Conservation (phyloP, 2,329 filamentous ascomycete species). For the Botryotinia convoluta region DNA sequence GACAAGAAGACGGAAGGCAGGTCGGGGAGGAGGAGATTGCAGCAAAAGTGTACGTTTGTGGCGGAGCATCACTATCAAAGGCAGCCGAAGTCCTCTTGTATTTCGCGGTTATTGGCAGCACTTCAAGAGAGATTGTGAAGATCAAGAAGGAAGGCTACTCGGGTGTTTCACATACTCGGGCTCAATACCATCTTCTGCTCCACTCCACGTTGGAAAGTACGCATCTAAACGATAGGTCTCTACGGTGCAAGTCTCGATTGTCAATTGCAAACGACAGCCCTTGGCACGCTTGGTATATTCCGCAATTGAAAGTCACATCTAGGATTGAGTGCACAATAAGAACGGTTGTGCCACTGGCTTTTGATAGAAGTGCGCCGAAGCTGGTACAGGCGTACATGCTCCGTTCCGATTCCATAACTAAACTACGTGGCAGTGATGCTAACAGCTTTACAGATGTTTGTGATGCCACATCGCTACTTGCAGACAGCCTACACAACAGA, state of each 20-base stretch:
- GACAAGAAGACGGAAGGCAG: background rate
- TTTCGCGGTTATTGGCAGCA: too few species aligned
- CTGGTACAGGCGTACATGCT: background rate
- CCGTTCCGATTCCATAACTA: background rate
- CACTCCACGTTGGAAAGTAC: background rate
- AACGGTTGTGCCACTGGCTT: background rate
- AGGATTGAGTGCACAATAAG: background rate
- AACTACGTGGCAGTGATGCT: background rate
- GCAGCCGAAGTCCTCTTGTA: background rate
- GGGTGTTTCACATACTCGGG: too few species aligned
- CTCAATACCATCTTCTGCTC: background rate
- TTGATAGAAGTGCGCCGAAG: too few species aligned
- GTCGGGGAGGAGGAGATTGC: too few species aligned
- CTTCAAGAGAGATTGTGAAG: accelerated
- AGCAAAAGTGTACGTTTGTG: background rate
- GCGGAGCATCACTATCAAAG: background rate
- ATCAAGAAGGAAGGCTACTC: too few species aligned
- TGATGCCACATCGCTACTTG: background rate
- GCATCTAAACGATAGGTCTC: too few species aligned
- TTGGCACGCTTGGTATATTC: background rate
- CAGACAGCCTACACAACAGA: background rate
- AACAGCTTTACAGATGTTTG: background rate
- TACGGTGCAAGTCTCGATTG: background rate
- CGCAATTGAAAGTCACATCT: background rate
- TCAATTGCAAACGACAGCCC: background rate